Evolutionary conservation across 352 stramenopile genomes (phyloP).

Genomic region (Blastocystis sp.): DNA sequence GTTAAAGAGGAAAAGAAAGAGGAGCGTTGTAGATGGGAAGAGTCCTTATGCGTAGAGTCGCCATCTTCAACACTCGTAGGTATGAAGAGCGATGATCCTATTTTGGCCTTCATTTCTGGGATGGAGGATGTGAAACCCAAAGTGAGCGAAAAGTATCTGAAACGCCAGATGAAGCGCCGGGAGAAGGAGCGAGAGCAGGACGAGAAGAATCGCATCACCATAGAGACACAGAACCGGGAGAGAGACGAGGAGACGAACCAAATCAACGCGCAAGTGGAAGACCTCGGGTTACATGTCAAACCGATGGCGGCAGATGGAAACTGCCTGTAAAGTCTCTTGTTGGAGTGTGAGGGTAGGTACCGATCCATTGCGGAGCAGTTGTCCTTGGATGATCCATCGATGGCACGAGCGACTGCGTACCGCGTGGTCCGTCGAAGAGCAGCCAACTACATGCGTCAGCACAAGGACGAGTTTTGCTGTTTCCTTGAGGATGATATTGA

Average conservation of each 20-base stretch:
- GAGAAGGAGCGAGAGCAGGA: slow-evolving; percentile 4
- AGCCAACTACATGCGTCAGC: slow-evolving; percentile 10
- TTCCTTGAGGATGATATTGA: slow-evolving; percentile 10
- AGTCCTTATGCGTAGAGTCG: not conserved
- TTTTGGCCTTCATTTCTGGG: slow-evolving; percentile 24
- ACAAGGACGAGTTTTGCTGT: slow-evolving; percentile 1
- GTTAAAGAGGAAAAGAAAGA: not conserved
- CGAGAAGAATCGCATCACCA: not conserved
- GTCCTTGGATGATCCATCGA: not conserved
- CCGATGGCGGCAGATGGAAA: slow-evolving; percentile 6
- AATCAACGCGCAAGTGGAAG: slow-evolving; percentile 7
- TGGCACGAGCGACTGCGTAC: not conserved
- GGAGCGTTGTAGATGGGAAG: not conserved
- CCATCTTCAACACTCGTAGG: not conserved
- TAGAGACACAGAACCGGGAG: slow-evolving; percentile 6
- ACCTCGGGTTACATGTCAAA: not conserved
- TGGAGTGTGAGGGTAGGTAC: not conserved
- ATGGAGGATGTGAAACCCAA: slow-evolving; percentile 19
- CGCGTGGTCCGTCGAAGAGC: not conserved
- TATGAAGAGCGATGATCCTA: not conserved
- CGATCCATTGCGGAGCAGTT: slow-evolving; percentile 10
- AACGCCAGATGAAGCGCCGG: not conserved
- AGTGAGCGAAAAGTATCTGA: not conserved
- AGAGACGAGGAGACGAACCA: not conserved
- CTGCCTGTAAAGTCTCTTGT: not conserved